A percentile compares a stretch with the other conserved stretches of the same genome.
Evolutionary conservation across 805 yeast genomes (phyloP).

Genomic region (Kregervanrija pseudodelftensis): DNA sequence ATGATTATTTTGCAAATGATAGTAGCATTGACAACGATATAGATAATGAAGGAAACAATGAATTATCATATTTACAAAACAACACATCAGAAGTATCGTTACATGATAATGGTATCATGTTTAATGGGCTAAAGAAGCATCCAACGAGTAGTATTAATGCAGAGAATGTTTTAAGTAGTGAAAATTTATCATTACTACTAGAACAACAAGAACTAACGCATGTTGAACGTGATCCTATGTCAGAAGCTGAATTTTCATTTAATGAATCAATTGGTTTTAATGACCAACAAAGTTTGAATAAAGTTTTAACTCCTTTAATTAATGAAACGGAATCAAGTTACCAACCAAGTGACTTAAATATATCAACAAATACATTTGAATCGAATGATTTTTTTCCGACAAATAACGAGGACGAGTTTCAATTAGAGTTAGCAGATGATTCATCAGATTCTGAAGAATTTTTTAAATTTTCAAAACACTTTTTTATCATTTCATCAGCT

Average conservation of each 20-base stretch:
- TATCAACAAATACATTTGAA: no score
- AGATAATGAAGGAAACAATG: neutral
- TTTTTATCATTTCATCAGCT: constrained; percentile 71
- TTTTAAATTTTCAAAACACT: constrained; percentile 49
- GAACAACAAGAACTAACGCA: no score
- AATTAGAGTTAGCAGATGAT: constrained; percentile 22
- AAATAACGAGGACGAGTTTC: constrained; percentile 11
- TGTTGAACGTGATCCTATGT: no score
- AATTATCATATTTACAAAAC: neutral
- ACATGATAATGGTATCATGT: constrained; percentile 6
- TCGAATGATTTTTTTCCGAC: no score
- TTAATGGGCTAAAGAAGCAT: constrained; percentile 5
- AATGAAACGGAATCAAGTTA: constrained; percentile 7
- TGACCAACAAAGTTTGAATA: constrained; percentile 1
- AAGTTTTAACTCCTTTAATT: constrained; percentile 4
- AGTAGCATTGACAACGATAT: constrained; percentile 2
- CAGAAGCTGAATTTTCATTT: neutral
- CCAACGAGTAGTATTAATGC: constrained; percentile 7
- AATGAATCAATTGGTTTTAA: neutral
- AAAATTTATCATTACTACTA: no score
- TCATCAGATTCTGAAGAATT: constrained; percentile 24
- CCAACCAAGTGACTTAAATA: neutral
- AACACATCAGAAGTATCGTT: neutral
- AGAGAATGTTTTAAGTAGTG: constrained; percentile 4
- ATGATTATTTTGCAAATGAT: constrained; percentile 6